Base-by-base conservation (phyloP, 1,284 basidiomycete genomes). In the Cryptococcus sp. region DNA sequence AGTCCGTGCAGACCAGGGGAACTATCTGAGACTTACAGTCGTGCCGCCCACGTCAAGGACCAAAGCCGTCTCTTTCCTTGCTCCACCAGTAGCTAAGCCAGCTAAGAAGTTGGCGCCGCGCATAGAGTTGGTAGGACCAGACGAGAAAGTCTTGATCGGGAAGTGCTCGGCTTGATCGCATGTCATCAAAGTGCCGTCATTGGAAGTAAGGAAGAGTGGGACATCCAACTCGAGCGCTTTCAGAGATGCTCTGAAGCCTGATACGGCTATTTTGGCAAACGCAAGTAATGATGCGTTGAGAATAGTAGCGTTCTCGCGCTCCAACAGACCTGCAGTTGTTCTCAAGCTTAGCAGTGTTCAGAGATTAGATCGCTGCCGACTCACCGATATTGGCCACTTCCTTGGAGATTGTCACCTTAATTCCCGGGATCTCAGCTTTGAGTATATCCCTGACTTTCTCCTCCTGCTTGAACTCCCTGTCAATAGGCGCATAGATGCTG, bases 51-150 rank as follows among this genome's bases (percentile, higher is more conserved):
- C 81, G 66, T 86, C 85, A 39, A 83, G 77, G 0, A 86, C 85
- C 49, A 86, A 75, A 46, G 79, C 78, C 6, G 80, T 79, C 75
- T 82, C 79, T 40, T 75, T 74, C 29, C 64, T 50, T 22, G 59
- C 54, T 44, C 56, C 48, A 50, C 74, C 70, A 57, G 55, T 45
- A 6, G 62, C 77, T 13, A 82, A 65, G 0, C 80, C 79, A 0
- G 83, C 80, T 13, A 85, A 76, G 67, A 82, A 84, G 6, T 81
- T 81, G 3, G 84, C 85, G 0, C 85, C 85, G 48, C 84, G 76
- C 83, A 86, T 86, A 1, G 83, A 84, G 68, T 86, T 86, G 20
- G 84, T 86, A 0, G 84, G 81, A 5, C 84, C 84, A 10, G 81
- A 83, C 0, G 83, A 83, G 70, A 86, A 86, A 0, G 85, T 86